Evolutionary conservation across 73 alveolate genomes (phyloP).

Genomic region (Tetrahymena borealis): DNA sequence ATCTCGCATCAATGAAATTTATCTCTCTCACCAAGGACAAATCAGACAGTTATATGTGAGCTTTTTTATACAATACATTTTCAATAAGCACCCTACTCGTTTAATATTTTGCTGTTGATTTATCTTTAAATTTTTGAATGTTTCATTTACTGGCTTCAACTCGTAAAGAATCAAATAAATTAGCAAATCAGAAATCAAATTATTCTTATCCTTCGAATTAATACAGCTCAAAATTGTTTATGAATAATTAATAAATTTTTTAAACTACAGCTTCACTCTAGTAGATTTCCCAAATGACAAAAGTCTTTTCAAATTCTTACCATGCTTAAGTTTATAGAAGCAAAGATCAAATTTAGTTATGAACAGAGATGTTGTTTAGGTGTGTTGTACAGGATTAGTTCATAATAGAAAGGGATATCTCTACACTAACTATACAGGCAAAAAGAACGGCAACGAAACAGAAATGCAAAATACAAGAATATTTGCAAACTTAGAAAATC

Average conservation of each 20-base stretch:
- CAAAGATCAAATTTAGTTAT: not conserved
- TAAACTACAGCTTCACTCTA: not conserved
- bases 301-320: not conserved
- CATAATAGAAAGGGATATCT: not conserved
- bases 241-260: too few species aligned
- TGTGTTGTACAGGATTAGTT: not conserved
- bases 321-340: not conserved
- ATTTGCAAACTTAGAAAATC: not conserved
- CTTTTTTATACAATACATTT: too few species aligned
- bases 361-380: not conserved
- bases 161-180: too few species aligned
- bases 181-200: not conserved
- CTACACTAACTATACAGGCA: not conserved
- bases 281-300: not conserved
- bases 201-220: not conserved
- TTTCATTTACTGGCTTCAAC: too few species aligned
- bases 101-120: too few species aligned
- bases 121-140: too few species aligned
- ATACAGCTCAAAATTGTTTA: too few species aligned
- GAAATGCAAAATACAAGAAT: not conserved
- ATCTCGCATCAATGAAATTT: conserved; percentile 29
- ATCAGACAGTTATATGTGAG: conserved; percentile 11
- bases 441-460: not conserved
- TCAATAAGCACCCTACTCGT: too few species aligned
- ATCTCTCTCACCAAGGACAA: conserved; percentile 30